Conservation (phyloP, 2,329 filamentous ascomycete species). For the Diaporthe ampelina region DNA sequence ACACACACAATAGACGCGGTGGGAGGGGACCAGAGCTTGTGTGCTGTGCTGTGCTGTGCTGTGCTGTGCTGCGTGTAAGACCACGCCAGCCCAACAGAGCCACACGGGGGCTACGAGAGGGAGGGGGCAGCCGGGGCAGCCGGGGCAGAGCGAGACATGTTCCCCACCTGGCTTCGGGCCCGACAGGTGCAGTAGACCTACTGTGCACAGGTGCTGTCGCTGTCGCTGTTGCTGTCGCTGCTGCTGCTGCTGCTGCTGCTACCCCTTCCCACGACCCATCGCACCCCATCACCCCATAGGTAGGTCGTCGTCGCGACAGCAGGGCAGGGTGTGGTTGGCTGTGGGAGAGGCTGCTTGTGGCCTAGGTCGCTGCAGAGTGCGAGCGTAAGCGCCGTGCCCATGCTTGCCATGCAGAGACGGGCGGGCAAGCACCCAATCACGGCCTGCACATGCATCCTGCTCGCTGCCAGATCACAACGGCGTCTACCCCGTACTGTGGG, state of each 20-base stretch:
- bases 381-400: constrained; percentile 39
- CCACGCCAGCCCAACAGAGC: background rate
- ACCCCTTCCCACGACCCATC: no score
- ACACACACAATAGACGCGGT: constrained; percentile 19
- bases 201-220: no score
- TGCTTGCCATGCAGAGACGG: constrained; percentile 33
- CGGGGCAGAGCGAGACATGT: background rate
- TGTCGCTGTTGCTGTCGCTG: no score
- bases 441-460: constrained; percentile 36
- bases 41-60: no score
- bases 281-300: background rate
- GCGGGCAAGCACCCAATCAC: constrained; percentile 38
- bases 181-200: no score
- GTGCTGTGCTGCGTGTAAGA: background rate
- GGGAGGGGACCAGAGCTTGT: background rate
- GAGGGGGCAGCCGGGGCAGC: constrained; percentile 1
- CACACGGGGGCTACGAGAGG: background rate
- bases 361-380: constrained; percentile 33
- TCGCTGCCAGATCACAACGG: constrained; percentile 38
- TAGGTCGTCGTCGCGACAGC: constrained; percentile 28
- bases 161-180: no score
- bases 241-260: background rate
- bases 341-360: background rate
- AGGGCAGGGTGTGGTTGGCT: constrained; percentile 27
- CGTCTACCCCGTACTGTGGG: constrained; percentile 31